Base-by-base conservation (phyloP, 2,329 filamentous ascomycete species). In the Fusarium redolens region DNA sequence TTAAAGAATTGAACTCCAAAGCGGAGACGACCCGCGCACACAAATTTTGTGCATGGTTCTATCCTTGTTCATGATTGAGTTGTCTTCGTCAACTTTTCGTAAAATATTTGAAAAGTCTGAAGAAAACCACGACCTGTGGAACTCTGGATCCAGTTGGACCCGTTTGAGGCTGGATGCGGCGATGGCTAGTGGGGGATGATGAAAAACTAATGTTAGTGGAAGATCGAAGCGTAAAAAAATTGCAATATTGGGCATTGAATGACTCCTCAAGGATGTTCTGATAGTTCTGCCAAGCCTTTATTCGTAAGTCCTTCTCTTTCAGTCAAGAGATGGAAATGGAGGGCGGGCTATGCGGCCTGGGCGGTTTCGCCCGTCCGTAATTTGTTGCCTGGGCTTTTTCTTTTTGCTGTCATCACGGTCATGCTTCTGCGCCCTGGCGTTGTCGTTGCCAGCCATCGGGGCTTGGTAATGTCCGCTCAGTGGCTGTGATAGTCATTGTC, bases 361-460 rank as follows among this genome's bases (percentile, higher is more conserved):
- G 63, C 57, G 62, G 62, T 43, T 68, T 68, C 59, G 66, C 52
- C 50, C 44, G 30, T 40, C 12, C 47, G 22, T 60, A 64, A 73
- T 73, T 63, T 54, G 28, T 64, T 60, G 66, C 48, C 66, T 63
- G 22, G 25, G 22, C 33, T 58, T 38, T 71, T 59, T 43, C 41
- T 25, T 60, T 69, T 44, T 56, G 22, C 30, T 57, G 43, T 44
- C 43, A 54, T 54, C 58, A 43, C 31, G 22, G 44, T 44, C 69
- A 64, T 47, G 65, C 28, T 56, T 65, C 31, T 72, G 60, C 69
- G 65, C 70, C 69, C 69, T 73, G 69, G 65, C 60, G 65, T 70
- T 59, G 65, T 61, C 30, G 59, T 55, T 64, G 47, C 44, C 52
- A 60, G 58, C 54, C 52, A 47, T 60, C 60, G 52, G 69, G 30